Evolutionary conservation across 2,329 filamentous ascomycete genomes (phyloP).

Genomic region (Verticillium albo-atrum): DNA sequence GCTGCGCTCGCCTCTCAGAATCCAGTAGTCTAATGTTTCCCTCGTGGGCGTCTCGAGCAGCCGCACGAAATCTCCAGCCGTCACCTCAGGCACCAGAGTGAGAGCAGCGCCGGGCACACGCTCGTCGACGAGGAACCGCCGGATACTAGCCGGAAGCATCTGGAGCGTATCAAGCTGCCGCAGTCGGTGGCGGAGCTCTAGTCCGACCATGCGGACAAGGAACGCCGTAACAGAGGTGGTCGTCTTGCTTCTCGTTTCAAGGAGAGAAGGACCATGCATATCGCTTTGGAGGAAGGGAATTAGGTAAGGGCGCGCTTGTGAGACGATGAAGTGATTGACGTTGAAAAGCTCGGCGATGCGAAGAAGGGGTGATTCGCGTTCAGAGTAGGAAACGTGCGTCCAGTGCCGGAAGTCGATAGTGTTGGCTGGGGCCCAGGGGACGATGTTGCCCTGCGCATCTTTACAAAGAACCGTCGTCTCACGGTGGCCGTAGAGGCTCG

Average conservation of each 20-base stretch:
- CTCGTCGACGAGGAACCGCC: constrained; percentile 78
- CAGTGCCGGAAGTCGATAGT: constrained; percentile 63
- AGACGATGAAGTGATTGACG: constrained; percentile 92
- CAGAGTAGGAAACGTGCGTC: constrained; percentile 60
- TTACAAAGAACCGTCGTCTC: constrained; percentile 70
- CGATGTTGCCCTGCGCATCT: constrained; percentile 65
- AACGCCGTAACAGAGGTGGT: constrained; percentile 50
- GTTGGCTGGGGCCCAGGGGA: constrained; percentile 66
- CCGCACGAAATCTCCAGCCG: constrained; percentile 66
- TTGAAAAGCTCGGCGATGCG: constrained; percentile 82
- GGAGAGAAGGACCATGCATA: constrained; percentile 68
- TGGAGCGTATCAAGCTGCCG: constrained; percentile 76
- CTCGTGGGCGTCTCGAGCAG: constrained; percentile 79
- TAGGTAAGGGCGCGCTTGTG: constrained; percentile 84
- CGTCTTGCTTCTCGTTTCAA: constrained; percentile 53
- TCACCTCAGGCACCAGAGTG: constrained; percentile 78
- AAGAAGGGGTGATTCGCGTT: constrained; percentile 60
- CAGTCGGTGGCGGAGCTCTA: constrained; percentile 77
- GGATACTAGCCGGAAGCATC: constrained; percentile 63
- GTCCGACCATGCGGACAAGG: constrained; percentile 62
- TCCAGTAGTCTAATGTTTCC: constrained; percentile 78
- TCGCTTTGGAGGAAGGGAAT: constrained; percentile 81
- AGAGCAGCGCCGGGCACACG: constrained; percentile 72
- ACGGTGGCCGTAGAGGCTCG: constrained; percentile 60
- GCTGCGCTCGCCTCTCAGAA: constrained; percentile 74